Percentiles rank a stretch among this genome's conserved stretches.
phyloP scores from a whole-genome alignment of 805 yeast genomes.

The Spathaspora passalidarum region DNA sequence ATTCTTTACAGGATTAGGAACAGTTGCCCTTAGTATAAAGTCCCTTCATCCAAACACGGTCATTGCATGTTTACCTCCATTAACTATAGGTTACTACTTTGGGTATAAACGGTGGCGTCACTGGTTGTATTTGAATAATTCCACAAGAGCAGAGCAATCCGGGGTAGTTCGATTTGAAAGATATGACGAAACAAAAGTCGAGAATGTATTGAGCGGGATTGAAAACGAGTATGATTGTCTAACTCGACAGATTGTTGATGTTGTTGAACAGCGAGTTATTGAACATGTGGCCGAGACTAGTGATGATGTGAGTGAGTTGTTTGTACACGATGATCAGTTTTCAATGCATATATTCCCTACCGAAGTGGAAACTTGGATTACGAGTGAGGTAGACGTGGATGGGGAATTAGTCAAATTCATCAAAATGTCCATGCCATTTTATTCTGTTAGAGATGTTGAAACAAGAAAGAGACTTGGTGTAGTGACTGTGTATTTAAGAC shows the following conservation, averaged over 20 bases:
- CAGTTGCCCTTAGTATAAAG: conserved; percentile 25
- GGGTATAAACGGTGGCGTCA: conserved; percentile 14
- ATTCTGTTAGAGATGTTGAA: conserved; percentile 16
- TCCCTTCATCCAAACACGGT: conserved; percentile 35
- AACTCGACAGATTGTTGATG: conserved; percentile 23
- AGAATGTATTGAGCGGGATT: conserved; percentile 30
- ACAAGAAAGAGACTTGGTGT: conserved; percentile 27
- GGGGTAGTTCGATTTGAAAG: conserved; percentile 16
- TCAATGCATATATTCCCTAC: conserved; percentile 18
- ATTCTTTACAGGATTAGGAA: conserved; percentile 23
- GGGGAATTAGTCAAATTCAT: conserved; percentile 19
- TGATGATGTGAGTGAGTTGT: conserved; percentile 14
- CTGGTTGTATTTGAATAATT: conserved; percentile 4
- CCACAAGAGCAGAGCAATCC: not conserved
- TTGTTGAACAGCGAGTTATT: conserved; percentile 23
- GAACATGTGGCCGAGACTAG: conserved; percentile 21
- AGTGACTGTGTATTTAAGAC: conserved; percentile 28
- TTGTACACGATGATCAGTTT: conserved; percentile 27
- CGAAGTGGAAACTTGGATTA: conserved; percentile 24
- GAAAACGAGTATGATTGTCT: conserved; percentile 38
- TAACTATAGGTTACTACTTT: conserved; percentile 25
- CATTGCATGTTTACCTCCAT: conserved; percentile 37
- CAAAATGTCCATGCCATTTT: conserved; percentile 34
- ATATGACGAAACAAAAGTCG: conserved; percentile 32
- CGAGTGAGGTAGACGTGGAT: conserved; percentile 13